Conservation (phyloP, 2,329 filamentous ascomycete species). For the Fusarium armeniacum region DNA sequence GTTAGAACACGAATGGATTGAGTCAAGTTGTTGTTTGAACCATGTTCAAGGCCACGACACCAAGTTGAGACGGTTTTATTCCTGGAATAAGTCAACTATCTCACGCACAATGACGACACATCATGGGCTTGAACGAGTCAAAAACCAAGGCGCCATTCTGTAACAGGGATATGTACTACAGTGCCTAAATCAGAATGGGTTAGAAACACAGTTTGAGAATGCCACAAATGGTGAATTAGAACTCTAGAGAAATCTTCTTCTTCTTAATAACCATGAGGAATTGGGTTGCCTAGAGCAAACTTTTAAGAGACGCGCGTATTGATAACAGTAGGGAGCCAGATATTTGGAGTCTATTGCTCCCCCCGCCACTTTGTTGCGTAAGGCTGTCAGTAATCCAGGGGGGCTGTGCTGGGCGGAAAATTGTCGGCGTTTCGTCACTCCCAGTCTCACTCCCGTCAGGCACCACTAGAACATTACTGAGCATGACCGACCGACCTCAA, state of each 20-base stretch:
- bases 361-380: constrained; percentile 46
- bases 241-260: neutral
- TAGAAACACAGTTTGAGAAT: neutral
- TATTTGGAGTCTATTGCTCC: constrained; percentile 10
- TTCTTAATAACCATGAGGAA: neutral
- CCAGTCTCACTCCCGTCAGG: constrained; percentile 45
- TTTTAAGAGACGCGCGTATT: constrained; percentile 36
- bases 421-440: constrained; percentile 55
- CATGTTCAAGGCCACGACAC: constrained; percentile 18
- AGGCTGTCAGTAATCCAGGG: constrained; percentile 48
- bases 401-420: constrained; percentile 55
- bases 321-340: constrained; percentile 18
- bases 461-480: constrained; percentile 53
- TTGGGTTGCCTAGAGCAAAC: constrained; percentile 18
- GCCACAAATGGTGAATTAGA: neutral
- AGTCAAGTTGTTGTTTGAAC: constrained; percentile 26
- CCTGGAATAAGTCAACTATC: constrained; percentile 26
- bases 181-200: constrained; percentile 3
- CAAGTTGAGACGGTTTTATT: constrained; percentile 28
- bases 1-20: constrained; percentile 28
- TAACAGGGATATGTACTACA: constrained; percentile 9
- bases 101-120: constrained; percentile 50
- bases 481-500: constrained; percentile 41
- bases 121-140: constrained; percentile 7
- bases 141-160: constrained; percentile 34